Evolutionary conservation across 169 alveolate genomes (phyloP), one percentile per base, ranked within the genome.

Genomic region (Cyclospora cayetanensis): DNA sequence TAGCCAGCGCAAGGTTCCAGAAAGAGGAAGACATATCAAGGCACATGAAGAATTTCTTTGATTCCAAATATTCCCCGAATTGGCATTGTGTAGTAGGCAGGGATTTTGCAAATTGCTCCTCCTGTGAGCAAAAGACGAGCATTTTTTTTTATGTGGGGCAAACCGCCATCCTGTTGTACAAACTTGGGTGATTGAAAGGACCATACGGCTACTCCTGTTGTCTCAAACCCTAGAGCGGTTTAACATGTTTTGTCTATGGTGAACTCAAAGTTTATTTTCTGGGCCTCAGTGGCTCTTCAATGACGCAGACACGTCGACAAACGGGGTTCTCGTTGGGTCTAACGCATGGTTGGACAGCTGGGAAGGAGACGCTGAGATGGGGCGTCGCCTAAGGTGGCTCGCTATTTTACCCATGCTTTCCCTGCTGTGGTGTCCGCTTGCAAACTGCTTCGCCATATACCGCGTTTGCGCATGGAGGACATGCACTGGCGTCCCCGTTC

Each of bases 41-140:
- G 63, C 96, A 94, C 91, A 95, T 97, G 80, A 97, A 97, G 87
- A 92, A 95, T 37, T 97, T 93, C 94, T 96, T 97, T 83, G 98
- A 96, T 92, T 96, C 95, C 34, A 97, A 96, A 93, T 97, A 97
- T 90, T 95, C 96, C 42, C 98, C 98, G 12, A 97, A 96, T 93
- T 97, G 99, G 99, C 97, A 97, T 94, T 97, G 99, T 77, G 96
- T 97, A 39, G 98, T 97, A n/a, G 99, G 99, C n/a, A 97, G 96
- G 92, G 95, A 96, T 94, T 97, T 96, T 92, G 97, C 96, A 52
- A 95, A 97, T 29, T 96, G 93, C 90, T 98, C 97, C 50, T 95
- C 98, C 35, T 96, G 96, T 88, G 97, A 97, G 90, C 93, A 95
- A 76, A 97, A 96, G 93, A 95, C 96, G 86, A 96, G 93, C 95